Evolutionary conservation across 345 rosid genomes (phyloP).

Genomic region (Brassica incana): DNA sequence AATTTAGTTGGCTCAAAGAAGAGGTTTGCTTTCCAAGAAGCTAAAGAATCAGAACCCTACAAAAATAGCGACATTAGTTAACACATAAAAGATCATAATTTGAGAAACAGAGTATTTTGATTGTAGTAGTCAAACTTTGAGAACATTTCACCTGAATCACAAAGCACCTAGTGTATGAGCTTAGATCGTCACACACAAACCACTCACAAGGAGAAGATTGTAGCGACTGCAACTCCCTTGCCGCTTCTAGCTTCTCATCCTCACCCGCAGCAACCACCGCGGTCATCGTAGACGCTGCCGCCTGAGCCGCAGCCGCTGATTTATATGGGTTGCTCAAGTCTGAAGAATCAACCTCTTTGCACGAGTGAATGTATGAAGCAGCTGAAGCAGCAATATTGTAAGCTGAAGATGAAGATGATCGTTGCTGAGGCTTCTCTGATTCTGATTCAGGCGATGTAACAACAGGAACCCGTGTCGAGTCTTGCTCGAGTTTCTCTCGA

Average conservation of each 20-base stretch:
- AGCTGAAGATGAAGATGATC: conserved; percentile 45
- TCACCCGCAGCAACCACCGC: conserved; percentile 84
- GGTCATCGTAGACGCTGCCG: conserved; percentile 85
- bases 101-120: conserved; percentile 3
- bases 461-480: conserved; percentile 45
- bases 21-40: conserved; percentile 93
- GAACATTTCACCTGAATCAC: conserved; percentile 67
- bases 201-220: conserved; percentile 91
- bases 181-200: conserved; percentile 81
- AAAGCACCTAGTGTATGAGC: conserved; percentile 70
- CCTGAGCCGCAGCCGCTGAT: conserved; percentile 78
- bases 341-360: conserved; percentile 42
- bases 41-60: conserved; percentile 90
- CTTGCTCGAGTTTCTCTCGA: conserved; percentile 58
- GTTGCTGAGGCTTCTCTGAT: conserved; percentile 41
- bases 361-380: conserved; percentile 68
- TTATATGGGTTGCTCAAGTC: conserved; percentile 43
- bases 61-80: neutral
- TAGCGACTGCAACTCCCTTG: conserved; percentile 68
- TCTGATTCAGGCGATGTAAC: conserved; percentile 8
- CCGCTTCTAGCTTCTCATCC: conserved; percentile 77
- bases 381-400: conserved; percentile 94
- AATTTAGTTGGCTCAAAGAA: conserved; percentile 84
- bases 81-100: neutral
- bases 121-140: neutral